Evolutionary conservation across 805 yeast genomes (phyloP), one percentile per base, ranked within the genome.

Genomic region (Yarrowia osloensis): DNA sequence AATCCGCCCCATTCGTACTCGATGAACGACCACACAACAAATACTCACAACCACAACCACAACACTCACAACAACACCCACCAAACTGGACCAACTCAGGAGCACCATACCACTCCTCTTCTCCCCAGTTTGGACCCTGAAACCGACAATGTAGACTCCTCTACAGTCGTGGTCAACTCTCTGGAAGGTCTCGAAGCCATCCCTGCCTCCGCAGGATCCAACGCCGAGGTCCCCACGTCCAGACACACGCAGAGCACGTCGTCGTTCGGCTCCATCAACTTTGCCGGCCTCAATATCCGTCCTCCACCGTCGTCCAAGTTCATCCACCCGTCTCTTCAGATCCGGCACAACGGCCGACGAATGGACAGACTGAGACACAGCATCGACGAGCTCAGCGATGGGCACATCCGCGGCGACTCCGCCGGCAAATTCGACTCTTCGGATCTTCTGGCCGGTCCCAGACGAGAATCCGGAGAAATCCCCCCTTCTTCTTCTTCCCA

Each of bases 321-420:
- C 28, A 57, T 57, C 28, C 63, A 57, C 19, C 63, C 63, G 22
- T 57, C 63, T 1, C 49, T 57, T 1, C 63, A 57, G n/a, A 57
- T 57, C n/a, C 17, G 37, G 3, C 63, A 57, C 63, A 57, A 57
- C 28, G 63, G 63, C 3, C 1, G 49, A 39, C 17, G 63, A 12
- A 57, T 57, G 63, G 63, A 57, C 15, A 12, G 63, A 40, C 49
- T 57, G 21, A 8, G 63, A 19, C 63, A 57, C 49, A 57, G 63
- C 37, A 57, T 57, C 15, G 63, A 57, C 28, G 49, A 57, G 49
- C 26, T 57, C 9, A 40, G 49, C 17, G 47, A 39, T 28, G 63
- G 63, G 1, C 46, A 54, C 35, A 11, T 39, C 9, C 29, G 46
- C 3, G 24, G 24, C 26, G 62, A 54, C 9, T 50, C 57, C 1